Conservation (phyloP, 306 rosid species). For the Dalbergia oliveri region DNA sequence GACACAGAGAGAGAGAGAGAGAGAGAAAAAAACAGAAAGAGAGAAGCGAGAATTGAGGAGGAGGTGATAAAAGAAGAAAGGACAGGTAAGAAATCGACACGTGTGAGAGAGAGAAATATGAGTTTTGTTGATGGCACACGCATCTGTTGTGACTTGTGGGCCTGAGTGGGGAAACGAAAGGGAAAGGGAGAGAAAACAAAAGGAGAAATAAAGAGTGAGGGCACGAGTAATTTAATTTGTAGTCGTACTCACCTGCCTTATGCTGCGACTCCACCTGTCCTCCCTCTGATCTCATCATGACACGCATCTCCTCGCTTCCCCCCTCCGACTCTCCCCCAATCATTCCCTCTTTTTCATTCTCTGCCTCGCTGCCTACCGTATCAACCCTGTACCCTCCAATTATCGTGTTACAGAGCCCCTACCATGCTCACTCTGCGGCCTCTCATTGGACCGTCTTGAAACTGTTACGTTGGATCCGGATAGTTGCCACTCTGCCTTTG, state of each 20-base stretch:
- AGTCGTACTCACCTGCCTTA: conserved; percentile 47
- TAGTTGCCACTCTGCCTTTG: not conserved
- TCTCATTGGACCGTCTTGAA: conserved; percentile 25
- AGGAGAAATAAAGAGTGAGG: not conserved
- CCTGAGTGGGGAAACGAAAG: conserved; percentile 24
- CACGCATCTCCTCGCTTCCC: conserved; percentile 12
- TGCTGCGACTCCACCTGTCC: conserved; percentile 55
- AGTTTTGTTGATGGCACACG: conserved; percentile 68
- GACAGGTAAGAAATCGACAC: conserved; percentile 60
- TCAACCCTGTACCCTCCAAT: not conserved
- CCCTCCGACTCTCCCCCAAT: not conserved
- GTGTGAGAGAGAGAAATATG: conserved; percentile 53
- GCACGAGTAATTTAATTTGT: conserved; percentile 25
- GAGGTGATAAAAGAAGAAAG: conserved; percentile 56
- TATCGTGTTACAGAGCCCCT: not conserved
- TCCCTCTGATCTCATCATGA: conserved; percentile 7
- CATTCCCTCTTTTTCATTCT: not conserved
- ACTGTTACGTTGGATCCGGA: not conserved
- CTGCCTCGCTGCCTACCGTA: not conserved
- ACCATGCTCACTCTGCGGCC: not conserved
- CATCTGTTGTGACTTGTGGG: conserved; percentile 48
- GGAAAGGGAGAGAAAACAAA: not conserved
- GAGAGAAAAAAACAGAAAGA: not conserved
- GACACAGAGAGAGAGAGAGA: not conserved
- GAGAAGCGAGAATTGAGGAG: not conserved